A percentile compares a stretch with the other conserved stretches of the same genome.
Conservation (phyloP, 2,329 filamentous ascomycete genomes). For the Xylaria sp. region DNA sequence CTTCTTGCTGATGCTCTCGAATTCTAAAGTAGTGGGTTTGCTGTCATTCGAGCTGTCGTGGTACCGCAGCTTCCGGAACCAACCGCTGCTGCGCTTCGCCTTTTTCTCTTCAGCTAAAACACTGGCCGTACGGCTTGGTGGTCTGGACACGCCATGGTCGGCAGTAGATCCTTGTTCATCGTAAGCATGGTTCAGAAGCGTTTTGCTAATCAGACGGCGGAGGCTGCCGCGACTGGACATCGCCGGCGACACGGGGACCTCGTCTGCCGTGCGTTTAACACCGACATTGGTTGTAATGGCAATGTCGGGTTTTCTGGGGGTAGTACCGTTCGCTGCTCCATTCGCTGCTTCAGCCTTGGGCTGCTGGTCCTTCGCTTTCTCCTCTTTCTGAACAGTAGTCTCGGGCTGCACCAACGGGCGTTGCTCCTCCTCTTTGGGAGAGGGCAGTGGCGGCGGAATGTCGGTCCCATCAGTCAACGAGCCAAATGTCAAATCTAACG, state of each 20-base stretch:
- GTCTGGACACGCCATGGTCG: constrained; percentile 48
- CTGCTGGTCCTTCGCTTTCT: constrained; percentile 35
- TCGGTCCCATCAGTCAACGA: constrained; percentile 65
- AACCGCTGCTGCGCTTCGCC: constrained; percentile 61
- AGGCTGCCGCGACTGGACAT: constrained; percentile 61
- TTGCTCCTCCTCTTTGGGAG: constrained; percentile 51
- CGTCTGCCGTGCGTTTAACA: constrained; percentile 57
- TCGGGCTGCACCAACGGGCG: not conserved
- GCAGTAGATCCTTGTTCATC: constrained; percentile 48
- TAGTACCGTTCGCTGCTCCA: constrained; percentile 43
- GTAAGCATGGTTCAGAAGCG: constrained; percentile 59
- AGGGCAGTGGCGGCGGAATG: constrained; percentile 64
- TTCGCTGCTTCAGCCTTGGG: constrained; percentile 34
- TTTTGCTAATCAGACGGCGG: constrained; percentile 62
- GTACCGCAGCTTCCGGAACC: constrained; percentile 61
- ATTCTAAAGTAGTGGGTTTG: constrained; percentile 51
- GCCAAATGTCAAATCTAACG: constrained; percentile 62
- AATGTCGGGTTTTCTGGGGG: constrained; percentile 40
- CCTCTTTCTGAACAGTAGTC: constrained; percentile 27
- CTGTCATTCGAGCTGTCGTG: constrained; percentile 40
- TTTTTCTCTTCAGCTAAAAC: constrained; percentile 59
- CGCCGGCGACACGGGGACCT: constrained; percentile 58
- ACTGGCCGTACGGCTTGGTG: constrained; percentile 56
- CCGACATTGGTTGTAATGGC: constrained; percentile 43
- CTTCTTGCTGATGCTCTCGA: constrained; percentile 48